Evolutionary conservation across 345 rosid species (phyloP).

Genomic region (Pseudoturritis turrita): DNA sequence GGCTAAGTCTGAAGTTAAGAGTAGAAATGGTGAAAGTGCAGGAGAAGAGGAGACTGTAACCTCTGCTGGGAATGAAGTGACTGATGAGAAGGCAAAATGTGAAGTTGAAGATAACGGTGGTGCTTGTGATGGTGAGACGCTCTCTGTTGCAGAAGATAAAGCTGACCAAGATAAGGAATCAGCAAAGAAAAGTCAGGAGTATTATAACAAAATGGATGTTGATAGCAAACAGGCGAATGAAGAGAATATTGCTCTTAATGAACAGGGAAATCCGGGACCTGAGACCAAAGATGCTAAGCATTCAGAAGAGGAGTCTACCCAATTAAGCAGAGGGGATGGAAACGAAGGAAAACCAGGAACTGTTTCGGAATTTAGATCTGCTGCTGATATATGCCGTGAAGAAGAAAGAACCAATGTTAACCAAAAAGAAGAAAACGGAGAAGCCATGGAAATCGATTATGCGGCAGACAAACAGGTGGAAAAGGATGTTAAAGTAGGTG

Average conservation of each 20-base stretch:
- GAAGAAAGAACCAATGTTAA: slow-evolving; percentile 24
- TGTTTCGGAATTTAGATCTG: slow-evolving; percentile 5
- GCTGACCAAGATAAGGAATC: slow-evolving; percentile 1
- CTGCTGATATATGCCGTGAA: slow-evolving; percentile 17
- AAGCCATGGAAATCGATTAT: slow-evolving; percentile 56
- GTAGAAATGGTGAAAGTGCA: not conserved
- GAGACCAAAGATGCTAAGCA: not conserved
- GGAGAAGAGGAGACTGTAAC: not conserved
- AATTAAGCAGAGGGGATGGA: not conserved
- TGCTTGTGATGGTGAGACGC: not conserved
- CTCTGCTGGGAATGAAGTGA: not conserved
- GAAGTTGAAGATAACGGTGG: not conserved
- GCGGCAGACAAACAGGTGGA: slow-evolving; percentile 40
- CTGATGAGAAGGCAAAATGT: not conserved
- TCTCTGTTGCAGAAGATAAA: not conserved
- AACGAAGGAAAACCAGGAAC: not conserved
- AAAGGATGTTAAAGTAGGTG: no score
- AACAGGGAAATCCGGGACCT: not conserved
- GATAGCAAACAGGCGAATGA: not conserved
- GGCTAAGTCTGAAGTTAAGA: not conserved
- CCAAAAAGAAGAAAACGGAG: slow-evolving; percentile 28
- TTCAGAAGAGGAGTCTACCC: slow-evolving; percentile 12
- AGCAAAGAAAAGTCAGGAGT: not conserved
- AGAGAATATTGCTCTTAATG: not conserved
- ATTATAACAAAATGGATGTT: not conserved